Evolutionary conservation across 2,329 filamentous ascomycete species (phyloP), one percentile per base, ranked within the genome.

Genomic region (Sporothrix phasma): DNA sequence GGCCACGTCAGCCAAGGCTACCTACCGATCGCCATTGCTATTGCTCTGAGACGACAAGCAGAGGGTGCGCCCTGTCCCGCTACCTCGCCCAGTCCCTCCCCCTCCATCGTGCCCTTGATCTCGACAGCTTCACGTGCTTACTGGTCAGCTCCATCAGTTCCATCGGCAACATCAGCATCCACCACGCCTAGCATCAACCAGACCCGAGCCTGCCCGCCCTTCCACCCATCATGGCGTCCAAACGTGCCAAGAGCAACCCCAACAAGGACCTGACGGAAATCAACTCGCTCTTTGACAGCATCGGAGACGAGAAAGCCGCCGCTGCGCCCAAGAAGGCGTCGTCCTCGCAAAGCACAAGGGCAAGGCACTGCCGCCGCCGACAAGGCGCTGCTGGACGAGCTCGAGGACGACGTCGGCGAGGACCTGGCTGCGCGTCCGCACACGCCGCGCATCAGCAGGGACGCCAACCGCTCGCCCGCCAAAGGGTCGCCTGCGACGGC

Each of bases 381-480:
- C 70, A 83, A 90, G 70, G 92, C 96, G 73, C 85, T 93, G 65
- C 83, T 97, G 45, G 92, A 92, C 67, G 92, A 97, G 70, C 84
- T 97, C 66, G 90, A 95, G 74, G 87, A 87, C 70, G 76, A 84
- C 72, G 84, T 96, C 49, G 90, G 85, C 70, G 81, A 84, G 62
- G 83, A 89, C n/a, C n/a, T n/a, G 37, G 72, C 79, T 67, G 86
- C 86, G 68, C 86, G 92, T 56, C 90, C 93, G 17, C 88, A 90
- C 71, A 97, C 93, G 1, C 94, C 93, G 45, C 88, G 90, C 69
- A 74, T 85, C 72, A 83, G 84, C 69, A 84, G 81, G 66, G 75
- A 78, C 64, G 74, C 76, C 19, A n/a, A 22, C 43, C 34, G 7
- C 1, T 10, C n/a, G 51, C 51, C 51, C 3, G 34, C 76, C 43